A percentile compares a stretch with the other conserved stretches of the same genome.
Conservation (phyloP, 1,139 yeast species). For the Debaryomyces robertsiae region DNA sequence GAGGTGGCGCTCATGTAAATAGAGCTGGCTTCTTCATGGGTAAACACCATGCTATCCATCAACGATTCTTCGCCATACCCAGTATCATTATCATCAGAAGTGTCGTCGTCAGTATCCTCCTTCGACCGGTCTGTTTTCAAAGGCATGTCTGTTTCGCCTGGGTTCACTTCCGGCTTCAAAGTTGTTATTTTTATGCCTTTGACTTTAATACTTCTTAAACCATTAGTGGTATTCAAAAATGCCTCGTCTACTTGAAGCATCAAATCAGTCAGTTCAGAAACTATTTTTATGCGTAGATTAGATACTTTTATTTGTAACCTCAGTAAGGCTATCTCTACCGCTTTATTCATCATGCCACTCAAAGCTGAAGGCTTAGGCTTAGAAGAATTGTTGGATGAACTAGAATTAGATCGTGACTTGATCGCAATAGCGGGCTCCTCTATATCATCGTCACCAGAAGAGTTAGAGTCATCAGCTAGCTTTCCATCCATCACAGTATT, state of each 20-base stretch:
- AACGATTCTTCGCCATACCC: constrained; percentile 47
- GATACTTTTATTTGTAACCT: constrained; percentile 54
- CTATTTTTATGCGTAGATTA: constrained; percentile 48
- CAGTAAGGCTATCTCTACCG: constrained; percentile 71
- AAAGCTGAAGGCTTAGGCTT: constrained; percentile 37
- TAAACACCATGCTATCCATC: constrained; percentile 63
- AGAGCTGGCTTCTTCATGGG: constrained; percentile 71
- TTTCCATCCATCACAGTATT: constrained; percentile 53
- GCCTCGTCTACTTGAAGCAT: constrained; percentile 45
- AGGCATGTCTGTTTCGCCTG: constrained; percentile 27
- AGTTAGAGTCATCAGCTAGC: constrained; percentile 17
- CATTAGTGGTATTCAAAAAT: constrained; percentile 46
- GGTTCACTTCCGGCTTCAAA: constrained; percentile 40
- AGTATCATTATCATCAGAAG: constrained; percentile 25
- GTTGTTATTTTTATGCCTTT: constrained; percentile 40
- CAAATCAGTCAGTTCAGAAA: constrained; percentile 52
- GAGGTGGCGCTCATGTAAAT: constrained; percentile 84
- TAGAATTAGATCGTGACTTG: constrained; percentile 14
- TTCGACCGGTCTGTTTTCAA: constrained; percentile 16
- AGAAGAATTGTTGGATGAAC: constrained; percentile 15
- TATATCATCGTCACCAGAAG: constrained; percentile 17
- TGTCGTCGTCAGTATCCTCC: constrained; percentile 16
- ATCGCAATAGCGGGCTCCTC: constrained; percentile 8
- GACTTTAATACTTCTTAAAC: constrained; percentile 45
- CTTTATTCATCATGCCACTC: constrained; percentile 59